Conservation (phyloP, 2,329 filamentous ascomycete genomes). For the Penicillium aurantiogriseum region DNA sequence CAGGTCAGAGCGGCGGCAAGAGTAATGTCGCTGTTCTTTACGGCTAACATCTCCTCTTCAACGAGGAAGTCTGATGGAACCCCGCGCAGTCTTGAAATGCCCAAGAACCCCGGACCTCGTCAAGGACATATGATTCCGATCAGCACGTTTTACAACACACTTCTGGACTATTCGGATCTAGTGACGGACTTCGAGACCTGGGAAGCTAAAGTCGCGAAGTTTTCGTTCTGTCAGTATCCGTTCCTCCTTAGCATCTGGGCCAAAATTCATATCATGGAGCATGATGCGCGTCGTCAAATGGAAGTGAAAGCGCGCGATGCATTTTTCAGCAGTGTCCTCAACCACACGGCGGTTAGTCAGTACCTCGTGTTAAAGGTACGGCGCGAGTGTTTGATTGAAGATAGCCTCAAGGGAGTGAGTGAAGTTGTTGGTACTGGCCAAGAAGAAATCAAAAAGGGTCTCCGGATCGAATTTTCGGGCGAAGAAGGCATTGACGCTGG, state of each 20-base stretch:
- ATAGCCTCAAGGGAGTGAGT: conserved; percentile 80
- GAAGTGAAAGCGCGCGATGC: conserved; percentile 81
- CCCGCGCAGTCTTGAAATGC: conserved; percentile 17
- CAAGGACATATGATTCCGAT: conserved; percentile 71
- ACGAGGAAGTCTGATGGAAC: conserved; percentile 40
- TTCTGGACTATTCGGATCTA: conserved; percentile 83
- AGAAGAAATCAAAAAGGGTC: conserved; percentile 85
- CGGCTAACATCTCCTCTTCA: conserved; percentile 66
- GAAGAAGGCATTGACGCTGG: conserved; percentile 92
- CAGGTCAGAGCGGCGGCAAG: conserved; percentile 78
- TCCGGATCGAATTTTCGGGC: conserved; percentile 79
- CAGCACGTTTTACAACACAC: conserved; percentile 81
- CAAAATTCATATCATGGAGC: conserved; percentile 85
- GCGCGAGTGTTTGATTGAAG: conserved; percentile 82
- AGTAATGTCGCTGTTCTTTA: conserved; percentile 76
- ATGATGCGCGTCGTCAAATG: conserved; percentile 88
- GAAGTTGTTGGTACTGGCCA: conserved; percentile 76
- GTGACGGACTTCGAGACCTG: conserved; percentile 83
- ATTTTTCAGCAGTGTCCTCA: conserved; percentile 86
- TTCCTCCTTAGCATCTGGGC: conserved; percentile 90
- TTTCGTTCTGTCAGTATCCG: conserved; percentile 88
- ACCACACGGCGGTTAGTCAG: conserved; percentile 69
- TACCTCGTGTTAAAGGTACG: conserved; percentile 75
- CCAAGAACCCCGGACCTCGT: conserved; percentile 43
- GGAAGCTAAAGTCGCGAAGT: conserved; percentile 72